These are phyloP conservation scores for Candida manassasensis DNA, from an alignment of 805 yeast genomes.

Conservation along the genomic window DNA sequence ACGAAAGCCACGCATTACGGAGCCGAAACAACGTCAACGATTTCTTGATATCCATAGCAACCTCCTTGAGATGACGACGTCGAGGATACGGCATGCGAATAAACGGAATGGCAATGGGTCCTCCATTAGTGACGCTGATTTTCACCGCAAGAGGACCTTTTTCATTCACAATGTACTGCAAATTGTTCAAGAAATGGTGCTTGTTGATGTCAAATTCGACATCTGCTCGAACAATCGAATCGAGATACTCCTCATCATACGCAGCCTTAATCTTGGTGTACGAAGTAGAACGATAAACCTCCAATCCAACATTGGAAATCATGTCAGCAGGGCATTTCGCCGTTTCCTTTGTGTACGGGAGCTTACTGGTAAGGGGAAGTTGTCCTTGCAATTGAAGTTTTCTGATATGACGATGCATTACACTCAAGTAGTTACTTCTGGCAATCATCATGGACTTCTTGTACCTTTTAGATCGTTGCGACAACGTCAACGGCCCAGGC, in stretches of 20 bases:
- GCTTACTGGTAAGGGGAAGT: conserved; percentile 28
- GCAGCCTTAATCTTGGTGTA: conserved; percentile 17
- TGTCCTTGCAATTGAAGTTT: conserved; percentile 19
- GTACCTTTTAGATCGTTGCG: neutral
- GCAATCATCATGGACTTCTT: neutral
- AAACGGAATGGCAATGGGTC: conserved; percentile 25
- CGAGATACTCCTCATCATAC: conserved; percentile 30
- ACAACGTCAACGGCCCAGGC: conserved; percentile 2
- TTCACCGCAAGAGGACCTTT: conserved; percentile 36
- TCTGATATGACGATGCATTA: conserved; percentile 26
- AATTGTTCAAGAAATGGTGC: conserved; percentile 17
- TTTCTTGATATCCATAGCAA: conserved; percentile 29
- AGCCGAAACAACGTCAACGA: conserved; percentile 23
- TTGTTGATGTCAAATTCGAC: conserved; percentile 31
- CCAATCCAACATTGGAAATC: conserved; percentile 1
- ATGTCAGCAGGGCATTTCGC: conserved; percentile 8
- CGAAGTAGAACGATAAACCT: conserved; percentile 22
- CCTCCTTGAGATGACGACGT: conserved; percentile 14
- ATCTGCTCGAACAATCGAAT: conserved; percentile 28
- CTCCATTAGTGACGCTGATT: conserved; percentile 27
- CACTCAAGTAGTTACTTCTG: conserved; percentile 4
- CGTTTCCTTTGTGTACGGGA: conserved; percentile 23
- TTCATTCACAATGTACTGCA: conserved; percentile 19
- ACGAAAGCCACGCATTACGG: conserved; percentile 24
- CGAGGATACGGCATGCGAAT: conserved; percentile 21